Evolutionary conservation across 305 asterid genomes (phyloP), one percentile per base, ranked within the genome.

Genomic region (Striga hermonthica): DNA sequence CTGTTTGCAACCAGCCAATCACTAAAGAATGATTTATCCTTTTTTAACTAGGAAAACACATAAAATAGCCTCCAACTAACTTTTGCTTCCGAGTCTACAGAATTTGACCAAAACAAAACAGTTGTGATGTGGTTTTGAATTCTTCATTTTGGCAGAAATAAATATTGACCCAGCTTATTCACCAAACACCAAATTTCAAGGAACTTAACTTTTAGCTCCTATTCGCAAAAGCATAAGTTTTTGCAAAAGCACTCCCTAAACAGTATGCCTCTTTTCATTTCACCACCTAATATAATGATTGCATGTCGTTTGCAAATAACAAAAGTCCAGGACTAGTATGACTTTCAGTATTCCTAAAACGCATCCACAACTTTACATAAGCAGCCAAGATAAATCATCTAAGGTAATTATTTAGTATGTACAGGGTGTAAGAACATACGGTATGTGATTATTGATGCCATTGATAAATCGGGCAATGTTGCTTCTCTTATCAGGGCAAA

Each of bases 401-500:
- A 22, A 22, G 31, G 31, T 22, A 22, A 22, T 22, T 22, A 62
- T 8, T 44, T 36, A 39, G 62, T 12, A 74, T 37, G 13, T 56
- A 35, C 3, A 43, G 47, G 41, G 72, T 58, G 60, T 10, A 41
- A 47, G 62, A 43, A 80, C 95, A 6, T 86, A 91, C 98, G 70
- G 78, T 12, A 87, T 69, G 61, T 92, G 89, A 76, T 89, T 87
- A 87, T 92, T 92, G 83, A 92, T 89, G 74, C 98, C 98, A 60
- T 82, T 92, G 71, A 92, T 81, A 74, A 92, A 89, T 16, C 97
- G 83, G 60, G 98, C 97, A 55, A 92, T 89, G 68, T 89, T 92
- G 50, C 97, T 86, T 6, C 77, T 81, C 70, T 83, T 84, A 67
- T 92, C 97, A 0, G 98, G 98, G 43, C 97, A 86, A 67, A 92